Conservation (phyloP, 768 basidiomycete genomes). For the Pleurotus salmoneostramineus region DNA sequence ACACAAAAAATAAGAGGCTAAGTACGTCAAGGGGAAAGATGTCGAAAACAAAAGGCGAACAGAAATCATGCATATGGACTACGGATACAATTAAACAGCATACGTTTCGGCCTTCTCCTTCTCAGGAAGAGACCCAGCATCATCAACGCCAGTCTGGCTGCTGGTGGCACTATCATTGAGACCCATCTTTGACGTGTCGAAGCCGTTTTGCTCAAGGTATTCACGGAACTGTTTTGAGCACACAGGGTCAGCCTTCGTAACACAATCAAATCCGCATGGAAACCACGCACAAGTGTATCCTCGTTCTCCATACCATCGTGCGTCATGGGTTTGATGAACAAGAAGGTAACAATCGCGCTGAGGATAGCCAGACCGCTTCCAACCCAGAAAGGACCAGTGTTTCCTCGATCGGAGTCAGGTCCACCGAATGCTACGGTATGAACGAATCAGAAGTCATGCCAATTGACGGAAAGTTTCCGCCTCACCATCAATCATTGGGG, state of each 20-base stretch:
- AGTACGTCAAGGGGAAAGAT: background rate
- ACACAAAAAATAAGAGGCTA: background rate
- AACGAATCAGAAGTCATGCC: too few species aligned
- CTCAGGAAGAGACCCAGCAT: background rate
- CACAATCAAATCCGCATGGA: background rate
- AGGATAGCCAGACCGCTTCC: constrained; percentile 80
- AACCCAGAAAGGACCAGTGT: constrained; percentile 87
- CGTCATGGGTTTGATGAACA: constrained; percentile 71
- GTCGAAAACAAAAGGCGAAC: background rate
- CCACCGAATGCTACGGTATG: constrained; percentile 60
- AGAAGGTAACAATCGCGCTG: constrained; percentile 67
- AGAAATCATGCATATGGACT: background rate
- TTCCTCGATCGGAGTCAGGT: constrained; percentile 42
- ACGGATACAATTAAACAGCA: background rate
- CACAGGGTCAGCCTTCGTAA: too few species aligned
- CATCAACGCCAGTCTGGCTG: background rate
- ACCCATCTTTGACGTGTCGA: constrained; percentile 75
- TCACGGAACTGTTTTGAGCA: constrained; percentile 60
- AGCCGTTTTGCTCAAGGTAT: constrained; percentile 78
- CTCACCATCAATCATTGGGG: constrained; percentile 59
- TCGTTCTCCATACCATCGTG: constrained; percentile 80
- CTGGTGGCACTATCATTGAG: constrained; percentile 17
- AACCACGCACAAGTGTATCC: constrained; percentile 52
- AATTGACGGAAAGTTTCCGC: background rate
- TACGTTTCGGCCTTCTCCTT: background rate